Percentiles rank a stretch among this genome's conserved stretches.
phyloP scores from a whole-genome alignment of 23 red algal species.

The Chondrus crispus region DNA sequence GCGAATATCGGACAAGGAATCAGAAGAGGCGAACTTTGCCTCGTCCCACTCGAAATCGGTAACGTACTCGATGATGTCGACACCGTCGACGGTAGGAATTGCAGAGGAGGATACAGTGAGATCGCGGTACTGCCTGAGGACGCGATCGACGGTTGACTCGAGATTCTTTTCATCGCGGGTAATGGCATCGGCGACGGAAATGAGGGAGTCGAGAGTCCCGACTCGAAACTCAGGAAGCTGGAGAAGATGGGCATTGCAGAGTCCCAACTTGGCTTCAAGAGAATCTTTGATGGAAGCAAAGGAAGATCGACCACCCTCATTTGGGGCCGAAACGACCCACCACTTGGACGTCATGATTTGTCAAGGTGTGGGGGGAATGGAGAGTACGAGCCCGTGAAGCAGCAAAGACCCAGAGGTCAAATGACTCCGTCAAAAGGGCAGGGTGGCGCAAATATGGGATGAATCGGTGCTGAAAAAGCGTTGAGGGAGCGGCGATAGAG shows the following conservation, averaged over 20 bases:
- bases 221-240: slow-evolving; percentile 88
- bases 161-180: slow-evolving; percentile 68
- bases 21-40: slow-evolving; percentile 72
- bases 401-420: too few species aligned
- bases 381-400: too few species aligned
- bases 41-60: slow-evolving; percentile 85
- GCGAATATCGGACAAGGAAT: slow-evolving; percentile 64
- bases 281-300: slow-evolving; percentile 39
- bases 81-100: slow-evolving; percentile 51
- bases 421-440: too few species aligned
- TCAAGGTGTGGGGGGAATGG: too few species aligned
- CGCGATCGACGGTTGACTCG: slow-evolving; percentile 65
- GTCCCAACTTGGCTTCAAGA: not conserved
- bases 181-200: slow-evolving; percentile 76
- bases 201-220: slow-evolving; percentile 93
- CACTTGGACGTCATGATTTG: slow-evolving; percentile 28
- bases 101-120: slow-evolving; percentile 1
- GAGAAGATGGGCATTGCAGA: slow-evolving; percentile 43
- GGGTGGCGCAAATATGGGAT: too few species aligned
- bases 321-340: slow-evolving; percentile 63
- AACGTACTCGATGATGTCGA: slow-evolving; percentile 67
- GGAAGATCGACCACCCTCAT: slow-evolving; percentile 22
- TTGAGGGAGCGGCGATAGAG: too few species aligned
- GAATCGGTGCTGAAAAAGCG: too few species aligned
- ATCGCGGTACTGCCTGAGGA: slow-evolving; percentile 84